These are phyloP conservation scores for Chenopodium quinoa DNA, from an alignment of 148 eudicot species.

Conservation along the genomic window DNA sequence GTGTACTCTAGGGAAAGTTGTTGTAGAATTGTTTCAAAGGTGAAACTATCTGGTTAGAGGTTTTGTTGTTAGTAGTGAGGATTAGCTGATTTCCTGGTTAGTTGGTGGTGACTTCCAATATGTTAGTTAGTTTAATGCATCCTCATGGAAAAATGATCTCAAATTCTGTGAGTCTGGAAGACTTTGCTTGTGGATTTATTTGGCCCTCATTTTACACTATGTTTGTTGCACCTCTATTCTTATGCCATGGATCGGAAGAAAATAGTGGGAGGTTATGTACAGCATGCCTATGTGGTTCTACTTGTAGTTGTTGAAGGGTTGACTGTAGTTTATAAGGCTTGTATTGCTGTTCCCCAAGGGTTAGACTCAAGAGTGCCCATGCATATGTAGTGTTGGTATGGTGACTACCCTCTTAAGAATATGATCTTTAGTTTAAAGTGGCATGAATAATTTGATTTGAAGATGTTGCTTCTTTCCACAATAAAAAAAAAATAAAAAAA, in stretches of 20 bases:
- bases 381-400: not conserved
- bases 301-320: not conserved
- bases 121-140: not conserved
- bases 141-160: not conserved
- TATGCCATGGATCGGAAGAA: not conserved
- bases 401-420: not conserved
- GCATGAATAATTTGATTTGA: not conserved
- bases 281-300: not conserved
- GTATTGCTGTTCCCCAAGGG: not conserved
- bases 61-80: not conserved
- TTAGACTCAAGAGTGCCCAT: not conserved
- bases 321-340: not conserved
- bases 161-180: not conserved
- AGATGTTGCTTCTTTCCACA: not conserved
- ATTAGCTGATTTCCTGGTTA: not conserved
- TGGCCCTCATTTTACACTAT: not conserved
- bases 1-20: not conserved
- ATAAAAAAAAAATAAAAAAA: too few species aligned
- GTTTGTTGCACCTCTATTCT: not conserved
- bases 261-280: not conserved
- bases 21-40: not conserved
- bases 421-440: not conserved
- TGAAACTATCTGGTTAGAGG: not conserved
- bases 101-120: not conserved
- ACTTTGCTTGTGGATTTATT: not conserved